Percentiles rank a stretch among this genome's conserved stretches.
These are phyloP conservation scores for Rhizopogon rudus DNA, from an alignment of 768 basidiomycete genomes.

Conservation along the genomic window DNA sequence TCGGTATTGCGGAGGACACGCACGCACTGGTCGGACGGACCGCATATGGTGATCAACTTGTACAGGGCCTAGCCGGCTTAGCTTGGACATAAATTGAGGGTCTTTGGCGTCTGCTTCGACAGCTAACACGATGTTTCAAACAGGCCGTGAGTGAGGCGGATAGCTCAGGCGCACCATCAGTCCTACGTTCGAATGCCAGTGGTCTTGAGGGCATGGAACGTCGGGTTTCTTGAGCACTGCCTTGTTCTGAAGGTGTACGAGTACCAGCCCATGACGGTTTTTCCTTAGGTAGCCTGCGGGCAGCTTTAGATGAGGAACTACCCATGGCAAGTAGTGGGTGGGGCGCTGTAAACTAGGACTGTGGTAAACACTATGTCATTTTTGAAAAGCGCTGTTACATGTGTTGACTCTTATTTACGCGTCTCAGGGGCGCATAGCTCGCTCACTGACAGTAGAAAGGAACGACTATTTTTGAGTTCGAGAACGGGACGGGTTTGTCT, in stretches of 20 bases:
- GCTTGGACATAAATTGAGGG: constrained; percentile 63
- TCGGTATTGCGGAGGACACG: too few species aligned
- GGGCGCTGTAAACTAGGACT: too few species aligned
- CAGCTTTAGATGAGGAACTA: constrained; percentile 52
- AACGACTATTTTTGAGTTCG: too few species aligned
- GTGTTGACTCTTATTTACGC: too few species aligned
- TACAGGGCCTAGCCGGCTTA: constrained; percentile 63
- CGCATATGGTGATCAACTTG: constrained; percentile 63
- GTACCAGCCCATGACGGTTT: constrained; percentile 46
- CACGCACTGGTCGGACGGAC: constrained; percentile 42
- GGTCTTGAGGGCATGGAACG: constrained; percentile 17
- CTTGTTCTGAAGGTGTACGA: constrained; percentile 25
- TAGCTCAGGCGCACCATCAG: constrained; percentile 34
- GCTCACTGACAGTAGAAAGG: too few species aligned
- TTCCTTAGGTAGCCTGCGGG: constrained; percentile 49
- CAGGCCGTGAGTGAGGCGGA: neutral
- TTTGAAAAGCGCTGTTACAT: too few species aligned
- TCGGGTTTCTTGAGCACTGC: constrained; percentile 2
- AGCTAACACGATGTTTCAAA: constrained; percentile 29
- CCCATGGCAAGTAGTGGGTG: constrained; percentile 42
- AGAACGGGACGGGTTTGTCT: too few species aligned
- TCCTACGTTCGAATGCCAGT: constrained; percentile 47
- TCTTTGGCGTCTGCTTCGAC: constrained; percentile 65
- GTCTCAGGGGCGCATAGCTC: too few species aligned
- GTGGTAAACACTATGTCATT: too few species aligned